Percentiles rank a stretch among this genome's conserved stretches.
Conservation (phyloP, 2,329 filamentous ascomycete genomes). For the Neocatenulostroma microsporum region DNA sequence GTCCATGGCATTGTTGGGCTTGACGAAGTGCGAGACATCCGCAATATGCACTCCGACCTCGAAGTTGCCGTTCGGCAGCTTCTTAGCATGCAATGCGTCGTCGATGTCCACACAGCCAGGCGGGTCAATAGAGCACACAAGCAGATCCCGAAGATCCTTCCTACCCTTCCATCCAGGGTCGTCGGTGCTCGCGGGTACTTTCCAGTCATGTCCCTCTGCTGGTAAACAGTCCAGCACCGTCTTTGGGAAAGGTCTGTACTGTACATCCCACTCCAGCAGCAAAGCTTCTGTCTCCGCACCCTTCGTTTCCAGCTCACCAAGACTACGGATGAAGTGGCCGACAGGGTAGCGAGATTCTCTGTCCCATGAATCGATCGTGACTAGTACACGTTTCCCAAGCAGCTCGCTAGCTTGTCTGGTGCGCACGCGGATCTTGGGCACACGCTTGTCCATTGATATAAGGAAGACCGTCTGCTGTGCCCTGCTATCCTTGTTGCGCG, state of each 20-base stretch:
- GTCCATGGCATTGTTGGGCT: conserved; percentile 96
- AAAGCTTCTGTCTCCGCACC: conserved; percentile 96
- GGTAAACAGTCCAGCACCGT: conserved; percentile 91
- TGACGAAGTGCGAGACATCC: conserved; percentile 98
- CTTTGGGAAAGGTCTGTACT: conserved; percentile 95
- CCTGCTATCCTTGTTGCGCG: conserved; percentile 64
- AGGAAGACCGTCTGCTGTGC: conserved; percentile 91
- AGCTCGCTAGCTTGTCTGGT: conserved; percentile 86
- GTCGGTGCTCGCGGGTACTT: conserved; percentile 68
- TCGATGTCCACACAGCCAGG: conserved; percentile 96
- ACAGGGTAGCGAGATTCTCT: conserved; percentile 85
- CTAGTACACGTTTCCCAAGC: conserved; percentile 80
- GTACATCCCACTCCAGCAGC: conserved; percentile 90
- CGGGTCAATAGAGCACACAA: conserved; percentile 97
- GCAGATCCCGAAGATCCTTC: conserved; percentile 71
- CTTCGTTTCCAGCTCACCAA: conserved; percentile 92
- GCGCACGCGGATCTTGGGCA: conserved; percentile 89
- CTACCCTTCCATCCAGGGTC: conserved; percentile 83
- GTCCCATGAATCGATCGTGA: conserved; percentile 94
- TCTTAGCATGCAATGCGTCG: conserved; percentile 82
- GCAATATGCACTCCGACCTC: conserved; percentile 98
- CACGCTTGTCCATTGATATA: conserved; percentile 94
- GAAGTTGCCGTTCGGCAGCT: conserved; percentile 82
- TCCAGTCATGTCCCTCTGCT: conserved; percentile 87
- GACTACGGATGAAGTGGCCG: conserved; percentile 85